These are phyloP conservation scores for Ophiostoma ulmi DNA, from an alignment of 2,329 filamentous ascomycete genomes.

Conservation along the genomic window DNA sequence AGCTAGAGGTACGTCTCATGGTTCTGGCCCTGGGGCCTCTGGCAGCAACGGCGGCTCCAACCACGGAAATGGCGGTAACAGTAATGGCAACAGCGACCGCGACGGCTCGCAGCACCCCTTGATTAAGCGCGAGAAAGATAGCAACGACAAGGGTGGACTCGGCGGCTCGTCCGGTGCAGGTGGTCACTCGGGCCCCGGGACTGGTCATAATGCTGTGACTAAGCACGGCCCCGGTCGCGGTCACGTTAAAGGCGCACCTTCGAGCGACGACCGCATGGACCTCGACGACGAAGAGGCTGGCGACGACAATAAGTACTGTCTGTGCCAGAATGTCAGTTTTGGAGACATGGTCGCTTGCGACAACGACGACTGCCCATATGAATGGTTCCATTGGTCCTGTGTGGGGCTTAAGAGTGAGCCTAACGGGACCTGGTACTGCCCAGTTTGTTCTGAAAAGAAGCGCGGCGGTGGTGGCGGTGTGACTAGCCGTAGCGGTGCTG, in stretches of 20 bases:
- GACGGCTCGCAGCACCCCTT: constrained; percentile 14
- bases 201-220: constrained; percentile 8
- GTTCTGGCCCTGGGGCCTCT: constrained; percentile 7
- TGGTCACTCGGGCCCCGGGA: constrained; percentile 6
- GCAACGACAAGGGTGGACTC: constrained; percentile 20
- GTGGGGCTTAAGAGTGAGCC: constrained; percentile 64
- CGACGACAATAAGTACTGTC: constrained; percentile 76
- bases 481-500: not conserved
- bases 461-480: constrained; percentile 12
- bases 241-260: constrained; percentile 31
- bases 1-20: constrained; percentile 30
- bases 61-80: constrained; percentile 16
- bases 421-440: constrained; percentile 63
- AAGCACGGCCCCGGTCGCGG: constrained; percentile 23
- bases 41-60: constrained; percentile 9
- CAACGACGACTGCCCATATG: constrained; percentile 72
- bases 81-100: constrained; percentile 5
- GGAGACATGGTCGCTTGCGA: constrained; percentile 88
- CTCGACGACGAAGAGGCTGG: constrained; percentile 64
- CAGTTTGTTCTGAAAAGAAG: constrained; percentile 53
- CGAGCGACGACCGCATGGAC: constrained; percentile 49
- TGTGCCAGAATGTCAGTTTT: constrained; percentile 77
- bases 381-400: constrained; percentile 84
- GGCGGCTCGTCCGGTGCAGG: not conserved
- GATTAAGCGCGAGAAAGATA: constrained; percentile 21